Conservation (phyloP, 163 green algal genomes). For the Volvox carteri region DNA sequence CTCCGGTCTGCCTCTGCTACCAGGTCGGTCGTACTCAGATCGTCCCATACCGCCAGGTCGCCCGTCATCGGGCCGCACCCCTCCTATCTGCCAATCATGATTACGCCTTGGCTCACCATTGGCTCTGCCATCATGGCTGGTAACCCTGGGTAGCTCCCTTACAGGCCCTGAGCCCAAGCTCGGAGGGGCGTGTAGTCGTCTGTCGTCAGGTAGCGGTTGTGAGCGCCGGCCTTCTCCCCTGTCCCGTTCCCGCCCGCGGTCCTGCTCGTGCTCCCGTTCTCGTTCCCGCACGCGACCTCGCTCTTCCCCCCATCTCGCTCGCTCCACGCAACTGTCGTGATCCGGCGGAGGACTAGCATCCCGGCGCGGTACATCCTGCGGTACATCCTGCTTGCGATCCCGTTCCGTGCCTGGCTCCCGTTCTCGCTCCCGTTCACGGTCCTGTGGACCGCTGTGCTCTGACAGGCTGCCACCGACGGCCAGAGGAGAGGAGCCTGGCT, state of each 20-base stretch:
- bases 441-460: neutral
- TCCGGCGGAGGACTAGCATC: neutral
- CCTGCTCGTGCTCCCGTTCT: neutral
- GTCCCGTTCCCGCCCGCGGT: neutral
- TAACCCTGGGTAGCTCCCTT: neutral
- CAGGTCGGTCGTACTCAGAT: neutral
- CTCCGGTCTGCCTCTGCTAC: neutral
- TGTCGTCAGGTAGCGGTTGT: neutral
- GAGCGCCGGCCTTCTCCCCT: neutral
- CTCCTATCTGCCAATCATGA: neutral
- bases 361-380: neutral
- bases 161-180: neutral
- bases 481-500: neutral
- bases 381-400: constrained; percentile 12
- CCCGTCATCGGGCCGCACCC: neutral
- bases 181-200: neutral
- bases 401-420: neutral
- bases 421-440: neutral
- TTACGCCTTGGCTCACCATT: neutral
- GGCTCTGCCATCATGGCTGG: neutral
- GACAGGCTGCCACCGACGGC: neutral
- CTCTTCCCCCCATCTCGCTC: neutral
- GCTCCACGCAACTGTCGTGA: neutral
- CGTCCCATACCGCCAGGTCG: neutral
- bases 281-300: neutral